Conservation (phyloP, 1,284 basidiomycete species). For the Ceratobasidium sp. region DNA sequence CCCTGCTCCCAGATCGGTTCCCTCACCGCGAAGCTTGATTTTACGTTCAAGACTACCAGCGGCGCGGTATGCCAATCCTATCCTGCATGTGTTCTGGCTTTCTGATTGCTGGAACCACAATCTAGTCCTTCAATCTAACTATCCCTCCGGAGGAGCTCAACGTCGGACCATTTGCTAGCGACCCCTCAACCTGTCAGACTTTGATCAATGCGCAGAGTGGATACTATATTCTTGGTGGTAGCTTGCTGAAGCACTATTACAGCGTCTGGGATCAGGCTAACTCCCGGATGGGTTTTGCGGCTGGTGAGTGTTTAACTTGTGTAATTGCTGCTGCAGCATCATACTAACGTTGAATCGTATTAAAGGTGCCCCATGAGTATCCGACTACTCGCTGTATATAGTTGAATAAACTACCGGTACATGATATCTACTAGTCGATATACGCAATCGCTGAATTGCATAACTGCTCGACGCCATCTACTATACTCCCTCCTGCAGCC, state of each 20-base stretch:
- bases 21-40: constrained; percentile 66
- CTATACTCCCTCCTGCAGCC: constrained; percentile 1
- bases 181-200: constrained; percentile 37
- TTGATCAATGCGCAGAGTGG: constrained; percentile 70
- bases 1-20: constrained; percentile 64
- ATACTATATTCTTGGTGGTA: constrained; percentile 65
- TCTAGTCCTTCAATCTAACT: constrained; percentile 65
- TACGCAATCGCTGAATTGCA: neutral
- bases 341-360: no score
- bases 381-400: no score
- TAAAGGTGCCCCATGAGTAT: no score
- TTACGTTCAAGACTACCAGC: constrained; percentile 65
- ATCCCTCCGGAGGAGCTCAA: constrained; percentile 69
- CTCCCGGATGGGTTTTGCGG: constrained; percentile 67
- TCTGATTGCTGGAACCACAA: no score
- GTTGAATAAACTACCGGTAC: neutral
- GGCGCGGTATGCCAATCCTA: constrained; percentile 52
- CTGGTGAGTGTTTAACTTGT: neutral
- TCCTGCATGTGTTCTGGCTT: no score
- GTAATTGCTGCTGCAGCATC: no score
- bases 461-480: neutral
- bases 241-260: constrained; percentile 69
- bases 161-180: constrained; percentile 65
- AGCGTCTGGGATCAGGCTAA: constrained; percentile 64
- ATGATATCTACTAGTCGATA: neutral